phyloP scores from a whole-genome alignment of 495 filamentous ascomycete species.

The Podospora pseudopauciseta region DNA sequence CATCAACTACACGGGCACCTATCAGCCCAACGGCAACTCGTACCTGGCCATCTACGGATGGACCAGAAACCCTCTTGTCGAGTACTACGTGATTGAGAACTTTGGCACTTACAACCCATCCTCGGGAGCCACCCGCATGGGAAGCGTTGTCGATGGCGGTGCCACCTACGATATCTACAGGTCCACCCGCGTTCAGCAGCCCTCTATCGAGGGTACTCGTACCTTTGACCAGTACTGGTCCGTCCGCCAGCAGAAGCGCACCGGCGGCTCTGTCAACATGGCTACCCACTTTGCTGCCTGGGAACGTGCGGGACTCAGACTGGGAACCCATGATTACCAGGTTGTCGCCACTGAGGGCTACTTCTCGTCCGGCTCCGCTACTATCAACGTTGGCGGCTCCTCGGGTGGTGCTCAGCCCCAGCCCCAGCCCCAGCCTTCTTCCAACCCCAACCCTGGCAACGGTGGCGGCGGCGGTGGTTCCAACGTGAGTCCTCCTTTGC shows the following conservation, averaged over 20 bases:
- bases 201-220: conserved; percentile 53
- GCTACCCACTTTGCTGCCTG: conserved; percentile 64
- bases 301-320: conserved; percentile 45
- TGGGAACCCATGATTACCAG: conserved; percentile 56
- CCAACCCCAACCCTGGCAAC: not conserved
- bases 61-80: conserved; percentile 54
- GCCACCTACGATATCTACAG: conserved; percentile 62
- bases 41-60: conserved; percentile 60
- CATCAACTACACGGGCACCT: conserved; percentile 47
- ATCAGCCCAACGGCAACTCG: conserved; percentile 40
- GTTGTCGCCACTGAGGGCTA: conserved; percentile 59
- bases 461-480: not conserved
- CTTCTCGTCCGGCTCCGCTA: conserved; percentile 47
- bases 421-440: conserved; percentile 4
- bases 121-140: conserved; percentile 45
- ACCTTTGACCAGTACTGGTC: conserved; percentile 61
- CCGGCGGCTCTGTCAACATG: conserved; percentile 47
- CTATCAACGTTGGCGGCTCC: conserved; percentile 43
- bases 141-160: conserved; percentile 56
- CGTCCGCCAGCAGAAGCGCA: conserved; percentile 49
- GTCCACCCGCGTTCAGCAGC: conserved; percentile 55
- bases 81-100: conserved; percentile 60
- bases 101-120: conserved; percentile 57
- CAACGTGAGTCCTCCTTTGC: conserved; percentile 12
- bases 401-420: conserved; percentile 15